Evolutionary conservation across 2,329 filamentous ascomycete genomes (phyloP), one percentile per base, ranked within the genome.

Genomic region (Fusarium sp.): DNA sequence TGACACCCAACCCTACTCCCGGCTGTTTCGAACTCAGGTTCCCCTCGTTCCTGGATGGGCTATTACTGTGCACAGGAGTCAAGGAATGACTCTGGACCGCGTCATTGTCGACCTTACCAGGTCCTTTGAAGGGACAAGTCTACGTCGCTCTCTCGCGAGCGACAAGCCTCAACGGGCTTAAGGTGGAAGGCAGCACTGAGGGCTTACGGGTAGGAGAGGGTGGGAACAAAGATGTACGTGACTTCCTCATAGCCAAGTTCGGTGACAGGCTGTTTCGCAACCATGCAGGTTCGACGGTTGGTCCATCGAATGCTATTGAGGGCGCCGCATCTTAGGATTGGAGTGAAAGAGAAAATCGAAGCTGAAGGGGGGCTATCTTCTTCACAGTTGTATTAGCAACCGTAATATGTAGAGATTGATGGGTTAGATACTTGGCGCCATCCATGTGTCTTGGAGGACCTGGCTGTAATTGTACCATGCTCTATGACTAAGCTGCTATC

Each of bases 1-100:
- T 5, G 77, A 83, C 45, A 73, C 78, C 7, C 22, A 74, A 52
- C 85, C 86, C 0, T 85, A 84, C 58, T 84, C 81, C 40, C 68
- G 85, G 4, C 73, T 90, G 0, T 81, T 81, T 2, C 81, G 88
- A 26, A 88, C 88, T 1, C 89, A 91, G 72, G 82, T 91, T 10
- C 89, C 89, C 0, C 80, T 91, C 0, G 77, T 83, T 2, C 81
- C 88, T 0, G 89, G 85, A 0, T 92, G 88, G 86, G 89, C 89
- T 0, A 84, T 90, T 71, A 90, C 84, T 0, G 85, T 90, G 2
- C 89, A 91, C 75, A 90, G 89, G 74, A 83, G 83, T 6, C 87
- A 91, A 78, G 87, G 88, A 10, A 86, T 90, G 81, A 90, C 87
- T 4, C 78, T 91, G 3, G 85, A 90, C 20, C 82, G 83, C 6